phyloP scores from a whole-genome alignment of 805 yeast species.

The Metschnikowia sp. region DNA sequence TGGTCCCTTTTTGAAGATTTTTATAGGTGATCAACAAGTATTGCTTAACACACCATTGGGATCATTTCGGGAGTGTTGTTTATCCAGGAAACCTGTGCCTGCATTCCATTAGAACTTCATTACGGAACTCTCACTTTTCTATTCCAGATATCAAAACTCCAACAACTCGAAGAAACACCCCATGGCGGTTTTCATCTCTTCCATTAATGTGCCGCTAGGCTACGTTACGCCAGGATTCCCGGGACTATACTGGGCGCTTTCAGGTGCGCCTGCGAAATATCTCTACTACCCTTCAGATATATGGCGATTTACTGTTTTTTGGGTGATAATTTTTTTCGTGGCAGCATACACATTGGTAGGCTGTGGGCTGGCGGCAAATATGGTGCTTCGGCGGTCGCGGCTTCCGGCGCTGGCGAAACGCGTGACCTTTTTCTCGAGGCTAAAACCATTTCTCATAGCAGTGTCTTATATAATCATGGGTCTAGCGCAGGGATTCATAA shows the following conservation, averaged over 20 bases:
- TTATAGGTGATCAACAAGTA: too few relatives aligned
- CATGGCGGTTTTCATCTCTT: constrained; percentile 34
- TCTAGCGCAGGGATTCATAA: constrained; percentile 57
- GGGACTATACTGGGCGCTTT: constrained; percentile 69
- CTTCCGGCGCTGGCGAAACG: constrained; percentile 1
- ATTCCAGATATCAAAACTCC: too few relatives aligned
- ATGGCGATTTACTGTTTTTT: constrained; percentile 77
- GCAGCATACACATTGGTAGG: constrained; percentile 68
- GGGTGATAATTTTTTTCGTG: constrained; percentile 72
- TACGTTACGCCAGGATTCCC: constrained; percentile 80
- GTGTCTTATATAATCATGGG: constrained; percentile 52
- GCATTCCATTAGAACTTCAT: not conserved
- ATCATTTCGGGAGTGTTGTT: too few relatives aligned
- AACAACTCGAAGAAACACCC: too few relatives aligned
- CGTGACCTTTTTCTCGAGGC: constrained; percentile 1
- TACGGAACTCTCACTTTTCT: too few relatives aligned
- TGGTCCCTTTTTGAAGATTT: too few relatives aligned
- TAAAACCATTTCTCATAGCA: constrained; percentile 40
- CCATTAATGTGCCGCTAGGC: constrained; percentile 70
- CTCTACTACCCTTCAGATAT: constrained; percentile 70
- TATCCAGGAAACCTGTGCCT: too few relatives aligned
- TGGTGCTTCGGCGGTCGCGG: constrained; percentile 22
- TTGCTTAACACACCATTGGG: too few relatives aligned
- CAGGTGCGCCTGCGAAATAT: constrained; percentile 46
- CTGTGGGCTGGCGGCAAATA: constrained; percentile 43